These are phyloP conservation scores for Pugionium dolabratum DNA, from an alignment of 345 rosid genomes.

Conservation along the genomic window DNA sequence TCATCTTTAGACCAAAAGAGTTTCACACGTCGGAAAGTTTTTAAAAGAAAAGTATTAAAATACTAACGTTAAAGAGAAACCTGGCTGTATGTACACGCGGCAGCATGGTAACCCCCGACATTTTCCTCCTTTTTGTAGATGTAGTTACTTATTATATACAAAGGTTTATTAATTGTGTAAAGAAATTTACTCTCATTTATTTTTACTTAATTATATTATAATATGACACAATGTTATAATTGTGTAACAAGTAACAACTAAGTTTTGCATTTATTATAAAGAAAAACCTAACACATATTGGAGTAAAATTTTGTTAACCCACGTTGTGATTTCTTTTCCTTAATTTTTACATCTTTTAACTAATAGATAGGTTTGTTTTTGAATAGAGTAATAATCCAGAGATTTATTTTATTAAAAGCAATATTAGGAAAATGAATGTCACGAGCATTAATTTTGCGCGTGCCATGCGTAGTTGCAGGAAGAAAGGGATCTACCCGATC, in stretches of 20 bases:
- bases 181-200: no score
- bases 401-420: background rate
- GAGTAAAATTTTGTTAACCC: no score
- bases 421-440: background rate
- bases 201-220: no score
- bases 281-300: no score
- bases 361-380: no score
- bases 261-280: no score
- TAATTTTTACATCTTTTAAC: no score
- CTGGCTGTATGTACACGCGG: slow-evolving; percentile 26
- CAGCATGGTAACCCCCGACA: background rate
- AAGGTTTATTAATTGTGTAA: no score
- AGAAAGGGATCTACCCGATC: background rate
- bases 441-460: slow-evolving; percentile 14
- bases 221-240: no score
- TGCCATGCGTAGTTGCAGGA: slow-evolving; percentile 26
- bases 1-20: background rate
- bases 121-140: background rate
- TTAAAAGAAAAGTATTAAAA: background rate
- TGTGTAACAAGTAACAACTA: no score
- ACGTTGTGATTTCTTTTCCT: no score
- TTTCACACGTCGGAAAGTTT: slow-evolving; percentile 13
- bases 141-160: no score
- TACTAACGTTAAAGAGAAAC: background rate
- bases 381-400: background rate